Conservation (phyloP, 805 yeast species). For the Kuraishia ogatae region DNA sequence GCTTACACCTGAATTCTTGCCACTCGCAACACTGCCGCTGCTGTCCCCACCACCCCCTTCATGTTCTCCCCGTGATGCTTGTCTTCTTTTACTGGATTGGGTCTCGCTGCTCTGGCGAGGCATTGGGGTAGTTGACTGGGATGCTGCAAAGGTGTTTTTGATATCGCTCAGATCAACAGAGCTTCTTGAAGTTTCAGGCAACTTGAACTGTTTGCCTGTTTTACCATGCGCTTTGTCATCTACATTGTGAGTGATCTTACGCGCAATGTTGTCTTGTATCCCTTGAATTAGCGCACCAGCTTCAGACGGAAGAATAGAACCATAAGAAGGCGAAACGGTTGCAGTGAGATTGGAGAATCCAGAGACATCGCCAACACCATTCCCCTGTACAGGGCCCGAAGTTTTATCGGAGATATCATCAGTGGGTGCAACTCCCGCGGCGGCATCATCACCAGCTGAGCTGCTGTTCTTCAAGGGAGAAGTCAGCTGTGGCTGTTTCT, state of each 20-base stretch:
- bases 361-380: not conserved
- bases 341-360: not conserved
- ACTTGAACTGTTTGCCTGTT: slow-evolving; percentile 9
- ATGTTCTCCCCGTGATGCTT: not conserved
- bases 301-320: slow-evolving; percentile 27
- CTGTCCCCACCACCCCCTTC: not conserved
- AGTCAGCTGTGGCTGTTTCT: slow-evolving; percentile 37
- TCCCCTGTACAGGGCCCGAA: not conserved
- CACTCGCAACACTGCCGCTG: not conserved
- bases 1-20: not conserved
- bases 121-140: slow-evolving; percentile 2
- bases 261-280: slow-evolving; percentile 18
- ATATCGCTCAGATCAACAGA: slow-evolving; percentile 17
- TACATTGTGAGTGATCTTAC: slow-evolving; percentile 6
- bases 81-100: not conserved
- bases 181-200: slow-evolving; percentile 10
- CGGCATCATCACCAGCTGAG: slow-evolving; percentile 2
- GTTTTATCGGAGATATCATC: no score
- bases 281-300: slow-evolving; percentile 30
- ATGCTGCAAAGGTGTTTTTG: slow-evolving; percentile 3
- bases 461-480: not conserved
- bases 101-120: not conserved
- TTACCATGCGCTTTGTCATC: not conserved
- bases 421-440: no score
- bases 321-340: not conserved